These are phyloP conservation scores for Myrica gale DNA, from an alignment of 306 rosid genomes.

Conservation along the genomic window DNA sequence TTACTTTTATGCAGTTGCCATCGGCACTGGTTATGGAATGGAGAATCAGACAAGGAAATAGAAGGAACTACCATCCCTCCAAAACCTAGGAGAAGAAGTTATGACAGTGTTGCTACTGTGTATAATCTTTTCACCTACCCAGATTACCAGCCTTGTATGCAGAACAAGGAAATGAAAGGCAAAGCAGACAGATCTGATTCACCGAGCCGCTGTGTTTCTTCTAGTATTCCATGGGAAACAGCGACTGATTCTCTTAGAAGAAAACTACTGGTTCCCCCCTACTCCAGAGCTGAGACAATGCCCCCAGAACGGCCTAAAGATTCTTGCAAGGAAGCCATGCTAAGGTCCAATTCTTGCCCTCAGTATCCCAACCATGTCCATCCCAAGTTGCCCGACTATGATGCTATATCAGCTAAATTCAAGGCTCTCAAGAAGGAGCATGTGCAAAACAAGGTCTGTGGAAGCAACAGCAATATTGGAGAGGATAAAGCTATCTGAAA, in stretches of 20 bases:
- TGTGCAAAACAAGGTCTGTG: conserved; percentile 26
- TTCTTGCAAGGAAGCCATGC: conserved; percentile 30
- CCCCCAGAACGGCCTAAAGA: conserved; percentile 44
- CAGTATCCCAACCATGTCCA: conserved; percentile 63
- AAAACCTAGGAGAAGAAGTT: conserved; percentile 32
- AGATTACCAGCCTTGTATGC: conserved; percentile 22
- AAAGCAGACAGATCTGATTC: conserved; percentile 19
- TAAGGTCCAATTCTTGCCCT: conserved; percentile 59
- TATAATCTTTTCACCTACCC: conserved; percentile 38
- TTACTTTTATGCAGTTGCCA: conserved; percentile 5
- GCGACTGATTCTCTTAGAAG: conserved; percentile 25
- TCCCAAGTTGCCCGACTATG: conserved; percentile 77
- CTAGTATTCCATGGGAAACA: conserved; percentile 13
- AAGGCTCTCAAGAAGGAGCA: conserved; percentile 56
- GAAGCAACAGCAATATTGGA: neutral
- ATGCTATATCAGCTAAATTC: conserved; percentile 62
- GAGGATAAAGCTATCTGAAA: conserved; percentile 7
- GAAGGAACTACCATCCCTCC: conserved; percentile 18
- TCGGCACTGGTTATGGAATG: conserved; percentile 4
- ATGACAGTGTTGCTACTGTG: conserved; percentile 21
- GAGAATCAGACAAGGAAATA: conserved; percentile 23
- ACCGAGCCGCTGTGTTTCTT: conserved; percentile 3
- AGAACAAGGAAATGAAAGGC: conserved; percentile 20
- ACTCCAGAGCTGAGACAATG: conserved; percentile 58
- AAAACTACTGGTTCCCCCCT: conserved; percentile 31